Base-by-base conservation (phyloP, 306 rosid genomes). In the Argentina anserina region DNA sequence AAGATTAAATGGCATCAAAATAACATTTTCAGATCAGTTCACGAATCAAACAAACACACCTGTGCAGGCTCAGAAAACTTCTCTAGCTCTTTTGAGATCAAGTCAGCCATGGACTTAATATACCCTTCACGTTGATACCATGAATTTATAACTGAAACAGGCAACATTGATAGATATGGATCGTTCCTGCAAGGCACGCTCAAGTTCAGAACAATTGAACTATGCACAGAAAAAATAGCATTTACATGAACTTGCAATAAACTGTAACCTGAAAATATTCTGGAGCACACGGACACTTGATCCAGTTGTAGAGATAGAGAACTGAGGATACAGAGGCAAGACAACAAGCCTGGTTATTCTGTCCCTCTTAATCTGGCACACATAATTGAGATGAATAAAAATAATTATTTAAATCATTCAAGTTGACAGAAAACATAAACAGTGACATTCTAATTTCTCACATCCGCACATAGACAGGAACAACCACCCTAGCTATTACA, bases 271-370 rank as follows among this genome's bases (percentile, higher is more conserved):
- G 89, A 92, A 92, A 49, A 80, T 65, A n/a, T 82, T 87, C 68
- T 86, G 86, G 31, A 95, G 90, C 55, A 92, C 96, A 45, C 97
- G 90, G 73, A 95, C 73, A 78, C 99, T 95, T 43, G 99, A 95
- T 78, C 99, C 99, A 56, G 99, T 95, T n/a, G 99, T 95, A 58
- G 99, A 95, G 80, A 95, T 95, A 83, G 99, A 95, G 79, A 87
- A 95, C 68, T 95, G 99, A 68, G 99, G 99, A 82, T 95, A 95
- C 23, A 95, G 85, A 47, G 99, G 99, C 72, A 95, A 84, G 79
- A 95, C 97, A 74, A 95, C 99, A 67, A 95, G 97, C 82, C 88
- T 95, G 50, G 97, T 92, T 83, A 95, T 90, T 75, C 80, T 75
- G 70, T 95, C 99, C 75, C 72, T 87, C 88, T 95, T 95, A 79